These are phyloP conservation scores for Podaxis sp. DNA, from an alignment of 768 basidiomycete genomes.

Conservation along the genomic window DNA sequence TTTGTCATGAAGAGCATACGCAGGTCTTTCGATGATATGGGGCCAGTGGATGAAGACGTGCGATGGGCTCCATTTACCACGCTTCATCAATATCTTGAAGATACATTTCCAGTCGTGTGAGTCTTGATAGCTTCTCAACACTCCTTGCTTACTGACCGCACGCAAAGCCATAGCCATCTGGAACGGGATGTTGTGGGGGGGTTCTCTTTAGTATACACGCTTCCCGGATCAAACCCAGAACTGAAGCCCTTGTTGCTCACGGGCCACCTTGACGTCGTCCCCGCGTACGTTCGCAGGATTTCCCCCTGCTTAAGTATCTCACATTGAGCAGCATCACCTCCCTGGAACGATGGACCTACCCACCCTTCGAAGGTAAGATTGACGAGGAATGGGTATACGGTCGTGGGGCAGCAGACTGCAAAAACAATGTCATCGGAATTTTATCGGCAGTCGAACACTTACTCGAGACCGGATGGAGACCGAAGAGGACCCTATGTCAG, in stretches of 20 bases:
- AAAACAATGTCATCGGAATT: conserved; percentile 31
- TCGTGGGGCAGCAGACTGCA: conserved; percentile 30
- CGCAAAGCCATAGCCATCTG: conserved; percentile 21
- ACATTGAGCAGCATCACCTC: conserved; percentile 24
- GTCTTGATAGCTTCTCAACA: conserved; percentile 9
- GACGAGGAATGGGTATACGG: conserved; percentile 31
- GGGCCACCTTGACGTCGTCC: conserved; percentile 32
- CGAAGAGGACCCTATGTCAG: conserved; percentile 26
- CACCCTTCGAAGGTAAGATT: conserved; percentile 28
- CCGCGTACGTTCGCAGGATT: conserved; percentile 17
- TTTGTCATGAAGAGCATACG: not conserved
- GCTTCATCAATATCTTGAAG: conserved; percentile 26
- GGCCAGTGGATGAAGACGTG: conserved; percentile 25
- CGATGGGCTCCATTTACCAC: conserved; percentile 28
- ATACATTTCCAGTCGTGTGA: conserved; percentile 28
- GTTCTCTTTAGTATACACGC: conserved; percentile 27
- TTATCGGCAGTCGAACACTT: conserved; percentile 31
- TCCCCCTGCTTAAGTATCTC: conserved; percentile 1
- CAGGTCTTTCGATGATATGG: conserved; percentile 33
- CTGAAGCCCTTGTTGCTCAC: conserved; percentile 30
- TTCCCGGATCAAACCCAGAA: conserved; percentile 19
- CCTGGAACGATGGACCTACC: conserved; percentile 28
- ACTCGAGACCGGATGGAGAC: conserved; percentile 23
- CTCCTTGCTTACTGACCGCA: not conserved
- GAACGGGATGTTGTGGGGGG: conserved; percentile 24